Conservation (phyloP, 140 eudicot species). For the Artemisia princeps region DNA sequence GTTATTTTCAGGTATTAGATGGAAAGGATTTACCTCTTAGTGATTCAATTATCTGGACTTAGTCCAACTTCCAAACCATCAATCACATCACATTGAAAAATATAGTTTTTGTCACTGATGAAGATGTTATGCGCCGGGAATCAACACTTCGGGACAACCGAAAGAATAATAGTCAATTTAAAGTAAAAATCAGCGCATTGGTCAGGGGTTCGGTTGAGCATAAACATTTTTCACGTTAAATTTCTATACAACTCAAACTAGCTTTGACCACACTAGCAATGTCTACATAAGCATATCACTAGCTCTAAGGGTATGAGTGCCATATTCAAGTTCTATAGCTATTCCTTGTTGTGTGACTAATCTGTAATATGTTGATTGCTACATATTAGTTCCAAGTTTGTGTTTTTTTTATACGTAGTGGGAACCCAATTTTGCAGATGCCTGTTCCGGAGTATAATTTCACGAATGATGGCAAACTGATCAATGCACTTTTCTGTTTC, state of each 20-base stretch:
- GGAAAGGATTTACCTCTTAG: conserved; percentile 1
- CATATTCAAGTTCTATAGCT: neutral
- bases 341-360: neutral
- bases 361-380: neutral
- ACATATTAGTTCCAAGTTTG: neutral
- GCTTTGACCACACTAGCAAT: too few relatives aligned
- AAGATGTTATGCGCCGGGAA: conserved; percentile 64
- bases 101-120: conserved; percentile 75
- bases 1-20: too few relatives aligned
- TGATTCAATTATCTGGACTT: conserved; percentile 7
- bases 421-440: neutral
- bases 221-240: too few relatives aligned
- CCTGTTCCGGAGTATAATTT: neutral
- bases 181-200: conserved; percentile 50
- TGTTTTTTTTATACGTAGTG: neutral
- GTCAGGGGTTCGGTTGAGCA: conserved; percentile 13
- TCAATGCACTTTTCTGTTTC: conserved; percentile 17
- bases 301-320: neutral
- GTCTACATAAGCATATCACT: too few relatives aligned
- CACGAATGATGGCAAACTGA: neutral
- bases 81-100: neutral
- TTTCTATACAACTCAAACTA: too few relatives aligned
- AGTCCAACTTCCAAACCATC: neutral
- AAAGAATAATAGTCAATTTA: conserved; percentile 48
- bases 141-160: conserved; percentile 43